A percentile compares a stretch with the other conserved stretches of the same genome.
These are phyloP conservation scores for Acer saccharum DNA, from an alignment of 345 rosid species.

Conservation along the genomic window DNA sequence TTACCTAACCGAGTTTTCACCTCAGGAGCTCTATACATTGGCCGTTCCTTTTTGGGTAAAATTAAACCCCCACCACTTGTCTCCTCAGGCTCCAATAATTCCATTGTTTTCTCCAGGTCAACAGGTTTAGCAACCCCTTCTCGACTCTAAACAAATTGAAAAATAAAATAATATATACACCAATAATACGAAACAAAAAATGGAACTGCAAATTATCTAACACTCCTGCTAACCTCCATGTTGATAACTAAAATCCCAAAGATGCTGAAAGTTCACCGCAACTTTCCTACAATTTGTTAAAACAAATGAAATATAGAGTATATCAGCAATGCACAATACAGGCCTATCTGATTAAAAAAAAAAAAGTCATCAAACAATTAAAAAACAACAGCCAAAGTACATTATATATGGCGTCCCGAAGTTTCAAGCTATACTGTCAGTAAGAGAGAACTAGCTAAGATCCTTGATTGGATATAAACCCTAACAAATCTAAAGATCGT, in stretches of 20 bases:
- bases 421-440: too few relatives aligned
- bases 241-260: not conserved
- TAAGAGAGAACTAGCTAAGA: too few relatives aligned
- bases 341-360: not conserved
- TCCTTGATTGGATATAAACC: too few relatives aligned
- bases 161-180: not conserved
- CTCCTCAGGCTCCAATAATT: constrained; percentile 39
- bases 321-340: not conserved
- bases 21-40: constrained; percentile 56
- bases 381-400: too few relatives aligned
- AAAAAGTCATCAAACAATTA: too few relatives aligned
- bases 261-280: not conserved
- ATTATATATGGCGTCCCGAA: too few relatives aligned
- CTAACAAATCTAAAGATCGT: too few relatives aligned
- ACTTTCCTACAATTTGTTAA: not conserved
- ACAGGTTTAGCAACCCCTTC: constrained; percentile 11
- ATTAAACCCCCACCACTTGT: constrained; percentile 36
- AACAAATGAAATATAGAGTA: not conserved
- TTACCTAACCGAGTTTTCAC: constrained; percentile 52
- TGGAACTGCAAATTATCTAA: not conserved
- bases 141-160: constrained; percentile 8
- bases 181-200: not conserved
- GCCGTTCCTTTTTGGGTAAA: constrained; percentile 47
- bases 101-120: constrained; percentile 39
- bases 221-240: constrained; percentile 11